Evolutionary conservation across 2,329 filamentous ascomycete genomes (phyloP).

Genomic region (Lasiodiplodia citricola): DNA sequence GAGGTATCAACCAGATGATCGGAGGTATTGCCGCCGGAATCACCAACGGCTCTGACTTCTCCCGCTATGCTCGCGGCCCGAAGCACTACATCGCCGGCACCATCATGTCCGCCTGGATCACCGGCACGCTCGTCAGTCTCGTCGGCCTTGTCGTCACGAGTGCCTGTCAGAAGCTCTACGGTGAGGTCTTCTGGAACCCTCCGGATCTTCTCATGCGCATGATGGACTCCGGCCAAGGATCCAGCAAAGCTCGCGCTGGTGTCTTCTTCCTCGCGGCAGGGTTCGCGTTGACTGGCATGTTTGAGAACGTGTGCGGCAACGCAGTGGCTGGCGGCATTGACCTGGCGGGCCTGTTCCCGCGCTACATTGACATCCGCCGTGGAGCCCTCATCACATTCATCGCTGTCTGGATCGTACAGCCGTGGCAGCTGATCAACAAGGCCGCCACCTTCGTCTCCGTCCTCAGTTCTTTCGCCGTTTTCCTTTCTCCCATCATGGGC

Average conservation of each 20-base stretch:
- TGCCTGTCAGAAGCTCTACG: constrained; percentile 45
- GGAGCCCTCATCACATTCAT: constrained; percentile 44
- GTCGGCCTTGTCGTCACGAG: constrained; percentile 51
- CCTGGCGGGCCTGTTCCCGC: constrained; percentile 41
- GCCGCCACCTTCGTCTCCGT: constrained; percentile 45
- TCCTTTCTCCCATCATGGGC: constrained; percentile 44
- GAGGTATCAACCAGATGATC: constrained; percentile 51
- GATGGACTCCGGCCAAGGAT: constrained; percentile 52
- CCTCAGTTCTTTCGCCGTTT: constrained; percentile 51
- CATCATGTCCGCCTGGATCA: constrained; percentile 47
- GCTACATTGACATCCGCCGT: constrained; percentile 42
- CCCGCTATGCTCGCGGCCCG: constrained; percentile 47
- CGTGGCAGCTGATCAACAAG: constrained; percentile 46
- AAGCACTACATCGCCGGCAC: constrained; percentile 49
- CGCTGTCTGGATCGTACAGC: constrained; percentile 43
- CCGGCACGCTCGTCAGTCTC: constrained; percentile 49
- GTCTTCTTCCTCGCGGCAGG: constrained; percentile 45
- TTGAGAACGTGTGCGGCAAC: constrained; percentile 48
- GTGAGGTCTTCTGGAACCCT: constrained; percentile 47
- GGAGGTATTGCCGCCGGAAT: constrained; percentile 50
- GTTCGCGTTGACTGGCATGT: constrained; percentile 46
- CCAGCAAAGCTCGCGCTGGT: constrained; percentile 41
- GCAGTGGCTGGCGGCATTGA: constrained; percentile 44
- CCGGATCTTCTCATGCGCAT: constrained; percentile 52
- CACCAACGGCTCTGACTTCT: constrained; percentile 52